These are phyloP conservation scores for Fusarium mexicanum DNA, from an alignment of 2,329 filamentous ascomycete genomes.

Conservation along the genomic window DNA sequence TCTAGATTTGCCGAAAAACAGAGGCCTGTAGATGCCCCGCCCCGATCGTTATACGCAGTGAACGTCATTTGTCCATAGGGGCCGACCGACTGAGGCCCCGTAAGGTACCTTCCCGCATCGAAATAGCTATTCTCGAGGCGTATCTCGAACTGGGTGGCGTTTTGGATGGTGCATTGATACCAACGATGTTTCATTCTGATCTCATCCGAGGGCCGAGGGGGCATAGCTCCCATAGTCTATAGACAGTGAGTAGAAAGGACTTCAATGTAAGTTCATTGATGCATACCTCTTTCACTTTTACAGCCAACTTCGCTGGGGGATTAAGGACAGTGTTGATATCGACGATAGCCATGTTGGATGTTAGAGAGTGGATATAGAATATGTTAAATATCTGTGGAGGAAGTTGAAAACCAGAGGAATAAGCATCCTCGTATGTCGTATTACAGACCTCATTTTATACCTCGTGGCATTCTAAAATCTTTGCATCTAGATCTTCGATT, in stretches of 20 bases:
- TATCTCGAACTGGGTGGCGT: neutral
- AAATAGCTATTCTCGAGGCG: rapidly evolving
- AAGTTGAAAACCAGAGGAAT: neutral
- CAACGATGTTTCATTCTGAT: neutral
- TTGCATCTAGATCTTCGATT: neutral
- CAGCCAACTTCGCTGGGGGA: rapidly evolving
- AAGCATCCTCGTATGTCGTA: rapidly evolving
- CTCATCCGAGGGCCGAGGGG: rapidly evolving
- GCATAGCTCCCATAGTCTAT: neutral
- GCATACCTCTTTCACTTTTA: rapidly evolving
- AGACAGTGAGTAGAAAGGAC: rapidly evolving
- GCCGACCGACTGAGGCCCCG: rapidly evolving
- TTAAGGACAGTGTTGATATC: neutral
- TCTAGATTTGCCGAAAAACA: neutral
- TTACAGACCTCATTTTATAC: rapidly evolving
- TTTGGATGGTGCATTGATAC: neutral
- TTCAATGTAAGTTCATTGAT: rapidly evolving
- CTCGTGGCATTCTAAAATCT: rapidly evolving
- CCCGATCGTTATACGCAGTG: neutral
- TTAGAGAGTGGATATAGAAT: rapidly evolving
- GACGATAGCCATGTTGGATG: neutral
- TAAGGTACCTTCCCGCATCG: rapidly evolving
- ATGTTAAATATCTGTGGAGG: rapidly evolving
- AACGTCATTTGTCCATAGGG: neutral
- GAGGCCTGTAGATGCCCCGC: rapidly evolving